Percentiles rank a stretch among this genome's conserved stretches.
Evolutionary conservation across 768 basidiomycete genomes (phyloP).

Genomic region (Tulasnella sp.): DNA sequence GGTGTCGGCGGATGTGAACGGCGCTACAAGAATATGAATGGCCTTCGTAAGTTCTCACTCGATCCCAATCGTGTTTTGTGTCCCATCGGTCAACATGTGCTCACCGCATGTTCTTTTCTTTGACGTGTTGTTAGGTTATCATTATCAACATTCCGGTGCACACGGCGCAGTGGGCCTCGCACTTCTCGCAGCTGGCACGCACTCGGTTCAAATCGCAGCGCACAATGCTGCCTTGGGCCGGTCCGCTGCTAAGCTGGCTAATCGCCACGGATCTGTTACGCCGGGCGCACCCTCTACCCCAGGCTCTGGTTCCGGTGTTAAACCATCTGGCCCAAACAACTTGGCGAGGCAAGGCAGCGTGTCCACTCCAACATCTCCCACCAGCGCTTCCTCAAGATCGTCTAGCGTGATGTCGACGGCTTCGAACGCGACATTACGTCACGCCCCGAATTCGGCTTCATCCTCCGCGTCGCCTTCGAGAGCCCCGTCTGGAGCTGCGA

Average conservation of each 20-base stretch:
- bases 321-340: no score
- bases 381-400: neutral
- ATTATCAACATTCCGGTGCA: conserved; percentile 93
- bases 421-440: no score
- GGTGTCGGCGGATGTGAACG: conserved; percentile 57
- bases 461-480: neutral
- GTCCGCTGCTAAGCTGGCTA: neutral
- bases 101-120: neutral
- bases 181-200: conserved; percentile 49
- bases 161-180: conserved; percentile 84
- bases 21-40: conserved; percentile 98
- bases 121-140: conserved; percentile 42
- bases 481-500: no score
- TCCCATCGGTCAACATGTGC: neutral
- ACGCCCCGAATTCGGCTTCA: neutral
- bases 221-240: conserved; percentile 8
- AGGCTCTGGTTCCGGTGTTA: no score
- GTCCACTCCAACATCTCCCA: conserved; percentile 3
- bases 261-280: no score
- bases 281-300: no score
- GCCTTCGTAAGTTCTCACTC: conserved; percentile 39
- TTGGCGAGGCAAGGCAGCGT: no score
- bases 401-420: no score
- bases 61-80: neutral
- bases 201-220: conserved; percentile 25